Evolutionary conservation across 306 rosid genomes (phyloP).

Genomic region (Quercus berberidifolia): DNA sequence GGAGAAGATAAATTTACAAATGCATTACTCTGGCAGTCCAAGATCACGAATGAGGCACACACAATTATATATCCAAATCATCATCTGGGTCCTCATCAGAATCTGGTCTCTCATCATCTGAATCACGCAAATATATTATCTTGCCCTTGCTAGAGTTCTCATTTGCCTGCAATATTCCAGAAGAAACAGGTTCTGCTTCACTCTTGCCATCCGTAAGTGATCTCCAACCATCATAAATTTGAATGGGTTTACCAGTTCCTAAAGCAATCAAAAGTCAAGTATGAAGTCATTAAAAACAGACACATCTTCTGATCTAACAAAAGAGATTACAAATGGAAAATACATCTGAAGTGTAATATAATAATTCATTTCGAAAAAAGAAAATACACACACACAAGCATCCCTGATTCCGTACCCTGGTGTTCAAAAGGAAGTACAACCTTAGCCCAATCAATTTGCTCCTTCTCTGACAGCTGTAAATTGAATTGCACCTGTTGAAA

Average conservation of each 20-base stretch:
- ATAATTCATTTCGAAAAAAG: neutral
- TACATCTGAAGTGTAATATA: neutral
- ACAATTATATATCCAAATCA: constrained; percentile 76
- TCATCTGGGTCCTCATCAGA: constrained; percentile 99
- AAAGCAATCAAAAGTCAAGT: constrained; percentile 11
- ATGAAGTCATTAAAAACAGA: neutral
- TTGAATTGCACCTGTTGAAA: constrained; percentile 71
- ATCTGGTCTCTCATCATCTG: constrained; percentile 97
- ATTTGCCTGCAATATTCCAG: constrained; percentile 22
- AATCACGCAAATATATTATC: constrained; percentile 84
- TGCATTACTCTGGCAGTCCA: neutral
- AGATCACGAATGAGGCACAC: neutral
- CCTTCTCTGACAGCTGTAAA: constrained; percentile 90
- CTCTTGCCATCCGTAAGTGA: constrained; percentile 42
- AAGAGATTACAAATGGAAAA: neutral
- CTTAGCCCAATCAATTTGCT: constrained; percentile 72
- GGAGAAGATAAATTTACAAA: neutral
- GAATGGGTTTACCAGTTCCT: constrained; percentile 78
- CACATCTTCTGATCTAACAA: neutral
- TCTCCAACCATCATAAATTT: constrained; percentile 87
- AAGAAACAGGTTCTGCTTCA: constrained; percentile 33
- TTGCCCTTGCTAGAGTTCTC: constrained; percentile 68
- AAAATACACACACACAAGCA: neutral
- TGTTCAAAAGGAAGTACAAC: constrained; percentile 97
- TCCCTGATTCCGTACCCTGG: constrained; percentile 57